Evolutionary conservation across 2,329 filamentous ascomycete species (phyloP), one percentile per base, ranked within the genome.

Genomic region (Nothophoma quercina): DNA sequence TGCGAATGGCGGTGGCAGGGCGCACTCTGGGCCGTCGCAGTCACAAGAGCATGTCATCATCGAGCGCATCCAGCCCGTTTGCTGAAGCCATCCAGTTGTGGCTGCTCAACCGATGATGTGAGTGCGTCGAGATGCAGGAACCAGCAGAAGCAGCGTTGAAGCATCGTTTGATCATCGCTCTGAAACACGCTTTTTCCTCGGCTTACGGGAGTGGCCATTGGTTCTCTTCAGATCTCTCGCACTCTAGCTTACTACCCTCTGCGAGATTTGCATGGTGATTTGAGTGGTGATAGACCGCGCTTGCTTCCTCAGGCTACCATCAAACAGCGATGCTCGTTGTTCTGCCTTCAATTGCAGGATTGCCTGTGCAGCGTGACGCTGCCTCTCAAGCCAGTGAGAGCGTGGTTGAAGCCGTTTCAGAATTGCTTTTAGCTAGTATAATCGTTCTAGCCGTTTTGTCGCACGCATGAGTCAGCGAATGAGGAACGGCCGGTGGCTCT

Each of bases 101-200:
- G 59, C 65, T 61, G 64, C 56, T 64, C 59, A 44, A 40, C 54
- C 45, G 56, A 58, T 59, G 55, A 53, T 44, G 46, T 57, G 56
- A 60, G 58, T 63, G 58, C 60, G 52, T 52, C 62, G 39, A 64
- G 61, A 68, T 65, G 71, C 71, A 74, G 70, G 71, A 71, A 74
- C 70, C 58, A 64, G 63, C 68, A 60, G 53, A 69, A 67, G 62
- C 56, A 68, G 61, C 66, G 38, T 60, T 64, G 65, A 63, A 64
- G 57, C 65, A 57, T 59, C 58, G 69, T 74, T 73, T 71, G 69
- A 73, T 73, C 68, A 65, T 51, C 68, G 49, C 59, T 36, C 69
- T 74, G 71, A 74, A 74, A 74, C 71, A 47, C 63, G 60, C 56
- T 57, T 51, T 40, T 42, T 18, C 56, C 51, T 51, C 45, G 47